These are phyloP conservation scores for Cyclotella cryptica DNA, from an alignment of 108 stramenopile genomes.

Conservation along the genomic window DNA sequence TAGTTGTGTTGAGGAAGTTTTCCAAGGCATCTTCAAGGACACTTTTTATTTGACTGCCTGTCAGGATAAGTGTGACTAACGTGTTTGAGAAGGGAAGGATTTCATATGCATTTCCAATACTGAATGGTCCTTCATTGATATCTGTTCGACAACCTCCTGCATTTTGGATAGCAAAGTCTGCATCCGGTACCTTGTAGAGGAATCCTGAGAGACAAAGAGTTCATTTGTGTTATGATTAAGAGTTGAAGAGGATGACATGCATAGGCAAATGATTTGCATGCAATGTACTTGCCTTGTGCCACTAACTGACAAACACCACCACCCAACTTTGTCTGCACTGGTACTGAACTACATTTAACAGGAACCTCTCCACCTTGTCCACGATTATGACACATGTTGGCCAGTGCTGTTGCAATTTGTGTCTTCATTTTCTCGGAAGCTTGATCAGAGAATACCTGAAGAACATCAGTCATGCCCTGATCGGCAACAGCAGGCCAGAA, in stretches of 20 bases:
- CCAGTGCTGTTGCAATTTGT: slow-evolving; percentile 25
- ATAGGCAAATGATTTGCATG: too few species aligned
- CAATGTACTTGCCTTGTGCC: slow-evolving; percentile 32
- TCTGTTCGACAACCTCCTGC: slow-evolving; percentile 44
- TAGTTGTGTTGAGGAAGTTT: slow-evolving; percentile 23
- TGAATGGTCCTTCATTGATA: slow-evolving; percentile 33
- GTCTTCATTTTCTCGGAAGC: slow-evolving; percentile 12
- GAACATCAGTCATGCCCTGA: slow-evolving; percentile 16
- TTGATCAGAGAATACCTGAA: slow-evolving; percentile 19
- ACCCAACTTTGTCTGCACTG: slow-evolving; percentile 29
- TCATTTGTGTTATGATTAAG: too few species aligned
- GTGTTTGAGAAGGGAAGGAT: slow-evolving; percentile 52
- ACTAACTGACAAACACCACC: slow-evolving; percentile 58
- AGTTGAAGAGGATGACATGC: not conserved
- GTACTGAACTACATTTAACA: slow-evolving; percentile 3
- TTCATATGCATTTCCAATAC: slow-evolving; percentile 25
- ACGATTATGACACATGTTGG: slow-evolving; percentile 40
- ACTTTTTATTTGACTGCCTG: slow-evolving; percentile 43
- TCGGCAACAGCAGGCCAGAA: slow-evolving; percentile 5
- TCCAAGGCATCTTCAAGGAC: slow-evolving; percentile 58
- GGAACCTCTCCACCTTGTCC: slow-evolving; percentile 23
- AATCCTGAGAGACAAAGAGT: slow-evolving; percentile 25
- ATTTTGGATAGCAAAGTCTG: slow-evolving; percentile 62
- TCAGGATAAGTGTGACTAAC: slow-evolving; percentile 47
- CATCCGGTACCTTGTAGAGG: slow-evolving; percentile 31